Conservation (phyloP, 2,329 filamentous ascomycete genomes). For the Arthroderma sp. region DNA sequence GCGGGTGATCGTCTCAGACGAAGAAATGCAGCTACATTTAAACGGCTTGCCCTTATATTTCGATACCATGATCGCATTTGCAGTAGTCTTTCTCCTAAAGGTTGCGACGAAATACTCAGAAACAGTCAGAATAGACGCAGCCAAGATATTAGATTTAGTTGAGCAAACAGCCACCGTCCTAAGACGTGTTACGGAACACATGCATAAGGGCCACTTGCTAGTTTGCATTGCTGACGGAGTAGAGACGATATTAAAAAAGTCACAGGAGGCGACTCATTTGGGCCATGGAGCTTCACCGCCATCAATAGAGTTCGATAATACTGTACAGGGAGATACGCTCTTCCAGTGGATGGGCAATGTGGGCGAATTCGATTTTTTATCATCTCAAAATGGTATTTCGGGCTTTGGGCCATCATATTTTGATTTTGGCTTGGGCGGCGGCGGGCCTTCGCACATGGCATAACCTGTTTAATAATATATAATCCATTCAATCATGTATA, state of each 20-base stretch:
- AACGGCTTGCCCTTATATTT: slow-evolving; percentile 26
- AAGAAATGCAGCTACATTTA: slow-evolving; percentile 21
- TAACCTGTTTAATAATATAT: background rate
- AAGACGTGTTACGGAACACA: background rate
- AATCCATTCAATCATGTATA: background rate
- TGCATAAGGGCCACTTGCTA: background rate
- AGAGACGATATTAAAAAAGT: background rate
- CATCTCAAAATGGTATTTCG: background rate
- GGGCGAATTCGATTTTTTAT: background rate
- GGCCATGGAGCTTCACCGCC: background rate
- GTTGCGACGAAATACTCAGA: slow-evolving; percentile 19
- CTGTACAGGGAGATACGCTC: background rate
- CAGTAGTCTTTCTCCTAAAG: slow-evolving; percentile 27
- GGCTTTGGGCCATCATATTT: background rate
- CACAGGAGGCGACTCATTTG: background rate
- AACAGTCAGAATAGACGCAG: background rate
- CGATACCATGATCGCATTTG: slow-evolving; percentile 29
- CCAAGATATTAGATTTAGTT: background rate
- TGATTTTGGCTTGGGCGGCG: background rate
- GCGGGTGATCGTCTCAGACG: slow-evolving; percentile 21
- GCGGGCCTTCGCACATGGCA: background rate
- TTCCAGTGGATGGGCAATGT: background rate
- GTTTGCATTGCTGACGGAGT: background rate
- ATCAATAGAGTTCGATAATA: too few species aligned
- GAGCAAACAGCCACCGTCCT: background rate